Base-by-base conservation (phyloP, 306 rosid genomes). In the Dryas alaskensis region DNA sequence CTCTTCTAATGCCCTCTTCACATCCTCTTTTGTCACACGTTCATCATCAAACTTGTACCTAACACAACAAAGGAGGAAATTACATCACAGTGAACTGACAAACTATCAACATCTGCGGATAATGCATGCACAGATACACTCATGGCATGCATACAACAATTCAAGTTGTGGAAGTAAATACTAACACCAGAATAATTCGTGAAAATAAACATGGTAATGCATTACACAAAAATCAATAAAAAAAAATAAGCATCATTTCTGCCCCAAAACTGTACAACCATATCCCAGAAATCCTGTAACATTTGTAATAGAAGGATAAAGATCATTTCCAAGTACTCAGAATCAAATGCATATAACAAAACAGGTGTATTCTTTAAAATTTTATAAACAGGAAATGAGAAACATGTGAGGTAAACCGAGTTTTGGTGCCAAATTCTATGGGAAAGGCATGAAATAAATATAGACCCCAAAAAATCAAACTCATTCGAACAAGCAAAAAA, bases 21-120 rank as follows among this genome's bases (percentile, higher is more conserved):
- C 69, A 75, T 90, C 98, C 81, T 92, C 97, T 82, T 89, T 90
- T 37, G 98, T 89, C 69, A 92, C 95, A 53, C 98, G 97, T 67
- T 92, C 98, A 72, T 92, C 98, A 17, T 92, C 98, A 81, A 92
- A 92, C 72, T 92, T 92, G 79, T 82, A 89, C 98, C 98, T 92
- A 68, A 51, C 67, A 53, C 40, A 31, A 73, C 16, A 66, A 16
- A 46, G 6, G 37, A 48, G 37, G 54, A 51, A 27, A 25, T 58
- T 27, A 58, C 43, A 59, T 59, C 42, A 1, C 25, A 3, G 8
- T 10, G 51, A 44, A 39, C 46, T 4, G 5, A 60, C 16, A 11
- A 37, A 8, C 19, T 16, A 45, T 11, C 31, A 3, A 44, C 13
- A 4, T 14, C 46, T 27, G 45, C 4, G 45, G 8, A 63, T 44